Percentiles rank a stretch among this genome's conserved stretches.
Conservation (phyloP, 352 stramenopile species). For the Pythium dissotocum region DNA sequence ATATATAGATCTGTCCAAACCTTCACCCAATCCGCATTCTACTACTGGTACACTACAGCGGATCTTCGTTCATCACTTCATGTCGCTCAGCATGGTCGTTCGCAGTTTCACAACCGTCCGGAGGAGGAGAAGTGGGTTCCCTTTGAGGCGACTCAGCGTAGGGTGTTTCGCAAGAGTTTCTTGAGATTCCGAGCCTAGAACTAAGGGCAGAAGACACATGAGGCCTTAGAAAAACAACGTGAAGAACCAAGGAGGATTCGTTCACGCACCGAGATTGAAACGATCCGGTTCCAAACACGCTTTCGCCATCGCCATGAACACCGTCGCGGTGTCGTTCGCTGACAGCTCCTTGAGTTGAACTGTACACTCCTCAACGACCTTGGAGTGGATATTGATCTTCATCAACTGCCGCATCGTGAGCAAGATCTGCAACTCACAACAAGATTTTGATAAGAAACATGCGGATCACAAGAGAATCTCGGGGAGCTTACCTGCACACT, state of each 20-base stretch:
- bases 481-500: conserved; percentile 41
- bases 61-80: not conserved
- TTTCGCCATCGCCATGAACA: conserved; percentile 53
- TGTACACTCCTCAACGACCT: conserved; percentile 26
- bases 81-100: conserved; percentile 13
- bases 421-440: conserved; percentile 18
- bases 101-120: conserved; percentile 24
- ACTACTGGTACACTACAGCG: not conserved
- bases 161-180: conserved; percentile 32
- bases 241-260: not conserved
- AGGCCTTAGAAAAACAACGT: not conserved
- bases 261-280: conserved; percentile 41
- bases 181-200: conserved; percentile 19
- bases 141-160: conserved; percentile 32
- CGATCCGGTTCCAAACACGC: conserved; percentile 37
- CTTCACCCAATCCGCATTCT: not conserved
- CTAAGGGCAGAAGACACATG: conserved; percentile 11
- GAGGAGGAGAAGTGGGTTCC: conserved; percentile 35
- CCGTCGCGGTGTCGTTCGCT: conserved; percentile 40
- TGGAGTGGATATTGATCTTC: conserved; percentile 19
- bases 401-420: conserved; percentile 24
- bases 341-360: conserved; percentile 38
- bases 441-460: not conserved
- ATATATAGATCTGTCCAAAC: conserved; percentile 3
- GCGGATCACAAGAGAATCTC: not conserved